Evolutionary conservation across 306 rosid genomes (phyloP).

Genomic region (Crataegus laevigata): DNA sequence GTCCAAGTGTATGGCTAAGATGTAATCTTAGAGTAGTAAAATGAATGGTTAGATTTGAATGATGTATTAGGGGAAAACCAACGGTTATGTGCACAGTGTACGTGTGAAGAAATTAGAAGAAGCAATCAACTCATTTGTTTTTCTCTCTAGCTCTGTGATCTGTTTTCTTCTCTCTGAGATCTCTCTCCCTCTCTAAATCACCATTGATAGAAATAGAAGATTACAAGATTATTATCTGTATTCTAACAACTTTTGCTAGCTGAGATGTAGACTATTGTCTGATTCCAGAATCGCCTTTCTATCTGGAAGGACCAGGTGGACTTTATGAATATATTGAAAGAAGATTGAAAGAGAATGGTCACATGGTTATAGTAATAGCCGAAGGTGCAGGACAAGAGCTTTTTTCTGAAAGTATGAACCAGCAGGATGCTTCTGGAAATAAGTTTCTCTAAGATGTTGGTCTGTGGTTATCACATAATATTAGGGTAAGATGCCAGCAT

Average conservation of each 20-base stretch:
- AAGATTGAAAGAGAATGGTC: constrained; percentile 56
- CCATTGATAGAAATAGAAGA: too few species aligned
- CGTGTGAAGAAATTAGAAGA: too few species aligned
- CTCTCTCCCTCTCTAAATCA: too few species aligned
- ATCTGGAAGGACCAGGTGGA: constrained; percentile 65
- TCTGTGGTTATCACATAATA: constrained; percentile 55
- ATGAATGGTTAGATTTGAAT: too few species aligned
- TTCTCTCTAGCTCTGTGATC: too few species aligned
- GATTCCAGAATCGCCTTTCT: constrained; percentile 73
- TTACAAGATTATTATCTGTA: too few species aligned
- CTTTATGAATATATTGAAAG: constrained; percentile 48
- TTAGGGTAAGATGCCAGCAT: constrained; percentile 36
- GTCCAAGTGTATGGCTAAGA: too few species aligned
- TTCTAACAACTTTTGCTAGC: constrained; percentile 28
- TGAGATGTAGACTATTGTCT: constrained; percentile 75
- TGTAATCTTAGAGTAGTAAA: too few species aligned
- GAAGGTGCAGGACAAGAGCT: constrained; percentile 73
- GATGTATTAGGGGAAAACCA: too few species aligned
- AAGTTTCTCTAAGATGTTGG: constrained; percentile 54
- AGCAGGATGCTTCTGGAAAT: constrained; percentile 47
- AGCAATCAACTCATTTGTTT: too few species aligned
- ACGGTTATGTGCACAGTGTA: too few species aligned
- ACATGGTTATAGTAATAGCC: constrained; percentile 75
- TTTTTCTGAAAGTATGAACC: constrained; percentile 22
- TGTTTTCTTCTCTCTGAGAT: too few species aligned